Evolutionary conservation across 805 yeast genomes (phyloP).

Genomic region (Wickerhamomyces silvicola): DNA sequence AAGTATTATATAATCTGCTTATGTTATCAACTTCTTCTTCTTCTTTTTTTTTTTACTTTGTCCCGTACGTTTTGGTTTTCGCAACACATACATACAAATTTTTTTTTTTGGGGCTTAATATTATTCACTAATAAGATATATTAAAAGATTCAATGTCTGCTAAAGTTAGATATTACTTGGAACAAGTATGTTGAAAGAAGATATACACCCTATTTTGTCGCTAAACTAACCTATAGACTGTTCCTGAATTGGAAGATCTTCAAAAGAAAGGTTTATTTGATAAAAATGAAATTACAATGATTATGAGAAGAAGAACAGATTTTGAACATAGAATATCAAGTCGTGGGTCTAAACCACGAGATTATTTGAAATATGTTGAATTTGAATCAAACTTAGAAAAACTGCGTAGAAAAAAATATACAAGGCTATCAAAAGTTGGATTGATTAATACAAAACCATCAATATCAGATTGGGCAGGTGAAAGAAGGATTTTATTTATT

Average conservation of each 20-base stretch:
- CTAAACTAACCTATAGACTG: constrained; percentile 36
- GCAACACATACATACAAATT: too few species aligned
- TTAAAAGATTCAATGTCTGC: too few species aligned
- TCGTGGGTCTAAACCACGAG: constrained; percentile 72
- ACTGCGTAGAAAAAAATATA: constrained; percentile 64
- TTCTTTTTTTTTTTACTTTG: too few species aligned
- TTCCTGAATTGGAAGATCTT: constrained; percentile 89
- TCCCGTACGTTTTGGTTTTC: too few species aligned
- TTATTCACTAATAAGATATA: too few species aligned
- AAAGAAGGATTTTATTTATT: constrained; percentile 71
- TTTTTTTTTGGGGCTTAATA: too few species aligned
- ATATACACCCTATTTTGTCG: background rate
- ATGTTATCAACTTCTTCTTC: too few species aligned
- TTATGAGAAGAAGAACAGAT: constrained; percentile 91
- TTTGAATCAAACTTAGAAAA: constrained; percentile 78
- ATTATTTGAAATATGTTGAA: constrained; percentile 70
- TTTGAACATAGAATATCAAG: constrained; percentile 87
- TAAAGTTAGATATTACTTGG: constrained; percentile 49
- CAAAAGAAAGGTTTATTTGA: constrained; percentile 75
- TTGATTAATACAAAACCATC: constrained; percentile 55
- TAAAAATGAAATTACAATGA: constrained; percentile 71
- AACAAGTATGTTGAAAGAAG: constrained; percentile 27
- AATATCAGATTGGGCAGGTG: constrained; percentile 82
- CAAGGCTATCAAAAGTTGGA: constrained; percentile 50
- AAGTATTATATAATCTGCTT: too few species aligned